A percentile compares a stretch with the other conserved stretches of the same genome.
Conservation (phyloP, 2,329 filamentous ascomycete genomes). For the Pestalotiopsis sp. region DNA sequence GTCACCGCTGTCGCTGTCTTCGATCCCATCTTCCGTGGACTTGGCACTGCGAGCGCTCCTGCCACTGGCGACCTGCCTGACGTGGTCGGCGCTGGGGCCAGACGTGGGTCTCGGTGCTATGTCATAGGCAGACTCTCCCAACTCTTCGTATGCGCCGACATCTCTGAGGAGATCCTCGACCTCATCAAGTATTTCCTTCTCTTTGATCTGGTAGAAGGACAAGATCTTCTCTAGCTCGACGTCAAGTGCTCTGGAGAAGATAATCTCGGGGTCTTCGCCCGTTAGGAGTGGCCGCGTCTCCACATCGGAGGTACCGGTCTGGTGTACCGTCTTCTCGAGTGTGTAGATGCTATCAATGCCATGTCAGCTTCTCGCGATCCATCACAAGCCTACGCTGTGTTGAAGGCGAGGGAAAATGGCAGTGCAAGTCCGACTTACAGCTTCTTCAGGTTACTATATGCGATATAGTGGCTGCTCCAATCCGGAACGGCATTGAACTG, state of each 20-base stretch:
- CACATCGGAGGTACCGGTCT: slow-evolving; percentile 65
- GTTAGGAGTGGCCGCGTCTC: slow-evolving; percentile 84
- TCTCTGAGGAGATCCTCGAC: slow-evolving; percentile 77
- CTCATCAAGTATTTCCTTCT: slow-evolving; percentile 83
- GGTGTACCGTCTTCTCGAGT: slow-evolving; percentile 83
- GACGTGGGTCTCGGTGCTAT: slow-evolving; percentile 26
- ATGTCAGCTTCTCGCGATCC: slow-evolving; percentile 7
- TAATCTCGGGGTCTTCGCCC: slow-evolving; percentile 73
- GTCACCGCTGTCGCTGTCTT: slow-evolving; percentile 57
- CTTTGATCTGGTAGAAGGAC: slow-evolving; percentile 88
- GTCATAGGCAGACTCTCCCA: slow-evolving; percentile 47
- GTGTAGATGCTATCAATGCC: slow-evolving; percentile 76
- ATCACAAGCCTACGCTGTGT: not conserved
- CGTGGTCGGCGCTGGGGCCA: slow-evolving; percentile 32
- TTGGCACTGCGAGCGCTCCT: slow-evolving; percentile 41
- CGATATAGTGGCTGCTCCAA: slow-evolving; percentile 97
- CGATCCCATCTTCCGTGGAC: slow-evolving; percentile 59
- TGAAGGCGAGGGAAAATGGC: not conserved
- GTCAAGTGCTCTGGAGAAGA: slow-evolving; percentile 82
- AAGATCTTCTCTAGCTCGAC: slow-evolving; percentile 92
- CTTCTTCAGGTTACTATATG: slow-evolving; percentile 99
- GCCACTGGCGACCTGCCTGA: slow-evolving; percentile 39
- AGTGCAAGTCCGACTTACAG: slow-evolving; percentile 60
- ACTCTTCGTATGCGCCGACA: slow-evolving; percentile 67
- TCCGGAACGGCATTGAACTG: slow-evolving; percentile 99